Conservation (phyloP, 805 yeast genomes). For the Ogataea saltuana region DNA sequence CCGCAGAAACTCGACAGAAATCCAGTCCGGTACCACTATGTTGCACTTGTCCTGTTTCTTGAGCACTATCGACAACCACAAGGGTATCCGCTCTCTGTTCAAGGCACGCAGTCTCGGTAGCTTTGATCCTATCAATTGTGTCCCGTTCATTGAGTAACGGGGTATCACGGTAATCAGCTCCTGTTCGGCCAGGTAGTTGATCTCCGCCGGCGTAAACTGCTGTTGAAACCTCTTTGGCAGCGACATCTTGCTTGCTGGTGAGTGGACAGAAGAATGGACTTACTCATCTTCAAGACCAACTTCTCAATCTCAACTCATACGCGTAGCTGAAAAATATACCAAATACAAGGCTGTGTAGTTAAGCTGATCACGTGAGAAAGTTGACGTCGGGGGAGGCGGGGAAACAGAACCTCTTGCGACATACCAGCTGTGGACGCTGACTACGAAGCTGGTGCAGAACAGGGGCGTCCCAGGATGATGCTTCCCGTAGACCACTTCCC, state of each 20-base stretch:
- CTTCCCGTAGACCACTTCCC: no score
- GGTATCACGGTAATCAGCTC: slow-evolving; percentile 76
- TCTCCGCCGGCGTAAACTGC: slow-evolving; percentile 72
- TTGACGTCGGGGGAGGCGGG: no score
- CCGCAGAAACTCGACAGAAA: slow-evolving; percentile 54
- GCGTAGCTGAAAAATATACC: slow-evolving; percentile 7
- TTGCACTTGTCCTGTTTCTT: slow-evolving; percentile 85
- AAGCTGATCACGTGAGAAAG: not conserved
- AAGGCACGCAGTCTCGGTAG: slow-evolving; percentile 65
- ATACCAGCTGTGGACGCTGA: no score
- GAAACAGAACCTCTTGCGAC: no score
- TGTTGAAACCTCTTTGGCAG: slow-evolving; percentile 54
- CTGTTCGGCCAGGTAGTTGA: slow-evolving; percentile 84
- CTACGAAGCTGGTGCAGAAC: no score
- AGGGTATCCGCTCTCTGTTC: slow-evolving; percentile 68
- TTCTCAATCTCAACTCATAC: no score
- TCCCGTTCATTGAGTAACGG: slow-evolving; percentile 64
- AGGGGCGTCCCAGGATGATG: no score
- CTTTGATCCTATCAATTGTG: slow-evolving; percentile 60
- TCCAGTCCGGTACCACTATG: slow-evolving; percentile 86
- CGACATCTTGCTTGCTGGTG: slow-evolving; percentile 48
- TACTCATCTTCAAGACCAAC: not conserved
- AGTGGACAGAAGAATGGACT: not conserved
- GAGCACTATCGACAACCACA: slow-evolving; percentile 85
- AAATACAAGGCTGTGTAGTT: not conserved